Evolutionary conservation across 2,329 filamentous ascomycete species (phyloP).

Genomic region (Fusarium sp.): DNA sequence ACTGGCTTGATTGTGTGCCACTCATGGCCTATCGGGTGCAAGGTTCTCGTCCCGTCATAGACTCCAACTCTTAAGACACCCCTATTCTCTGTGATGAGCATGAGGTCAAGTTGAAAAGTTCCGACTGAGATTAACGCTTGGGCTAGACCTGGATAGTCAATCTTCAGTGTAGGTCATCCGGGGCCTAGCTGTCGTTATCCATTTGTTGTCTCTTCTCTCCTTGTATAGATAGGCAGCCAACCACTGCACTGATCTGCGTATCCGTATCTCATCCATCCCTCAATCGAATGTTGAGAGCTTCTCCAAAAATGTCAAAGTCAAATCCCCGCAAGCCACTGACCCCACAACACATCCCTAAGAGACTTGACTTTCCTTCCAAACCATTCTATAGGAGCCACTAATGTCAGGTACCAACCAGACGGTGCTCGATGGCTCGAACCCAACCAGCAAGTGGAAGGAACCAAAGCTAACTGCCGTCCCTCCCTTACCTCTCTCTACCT

Average conservation of each 20-base stretch:
- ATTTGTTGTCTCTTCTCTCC: conserved; percentile 35
- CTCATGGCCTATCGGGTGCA: conserved; percentile 33
- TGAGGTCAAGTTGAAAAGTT: conserved; percentile 5
- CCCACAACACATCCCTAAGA: conserved; percentile 19
- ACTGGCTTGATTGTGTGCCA: conserved; percentile 35
- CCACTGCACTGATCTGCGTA: conserved; percentile 8
- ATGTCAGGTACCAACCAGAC: conserved; percentile 40
- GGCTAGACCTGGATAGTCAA: conserved; percentile 28
- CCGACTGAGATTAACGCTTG: conserved; percentile 34
- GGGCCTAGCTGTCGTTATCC: conserved; percentile 2
- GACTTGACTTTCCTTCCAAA: conserved; percentile 22
- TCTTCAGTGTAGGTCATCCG: conserved; percentile 8
- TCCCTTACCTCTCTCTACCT: neutral
- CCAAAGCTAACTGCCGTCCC: conserved; percentile 18
- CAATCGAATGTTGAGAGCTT: conserved; percentile 1
- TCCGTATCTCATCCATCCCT: conserved; percentile 12
- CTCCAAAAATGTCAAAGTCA: conserved; percentile 22
- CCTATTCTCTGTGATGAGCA: conserved; percentile 12
- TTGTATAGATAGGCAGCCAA: neutral
- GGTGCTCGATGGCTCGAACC: conserved; percentile 28
- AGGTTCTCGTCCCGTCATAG: conserved; percentile 26
- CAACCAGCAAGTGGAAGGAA: conserved; percentile 20
- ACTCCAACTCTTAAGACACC: conserved; percentile 17
- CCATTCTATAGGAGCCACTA: conserved; percentile 34
- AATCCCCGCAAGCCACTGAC: conserved; percentile 30